Evolutionary conservation across 768 basidiomycete genomes (phyloP).

Genomic region (Leccinum longicurvipes): DNA sequence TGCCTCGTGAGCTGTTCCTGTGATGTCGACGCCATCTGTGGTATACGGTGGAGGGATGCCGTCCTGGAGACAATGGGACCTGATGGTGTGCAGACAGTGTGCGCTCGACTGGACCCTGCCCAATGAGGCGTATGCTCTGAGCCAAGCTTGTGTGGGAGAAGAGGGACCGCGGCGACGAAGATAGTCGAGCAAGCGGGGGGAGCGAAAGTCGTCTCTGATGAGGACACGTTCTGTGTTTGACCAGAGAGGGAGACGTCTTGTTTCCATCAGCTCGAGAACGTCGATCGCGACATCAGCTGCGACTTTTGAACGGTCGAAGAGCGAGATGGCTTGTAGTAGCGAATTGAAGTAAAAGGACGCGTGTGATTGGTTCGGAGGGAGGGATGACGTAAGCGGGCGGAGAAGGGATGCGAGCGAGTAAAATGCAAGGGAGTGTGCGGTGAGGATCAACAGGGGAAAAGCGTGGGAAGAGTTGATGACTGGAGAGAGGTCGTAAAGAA

Average conservation of each 20-base stretch:
- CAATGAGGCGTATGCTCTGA: slow-evolving; percentile 19
- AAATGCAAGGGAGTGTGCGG: slow-evolving; percentile 46
- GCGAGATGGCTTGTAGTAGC: slow-evolving; percentile 49
- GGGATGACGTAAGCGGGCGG: slow-evolving; percentile 40
- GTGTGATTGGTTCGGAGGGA: slow-evolving; percentile 23
- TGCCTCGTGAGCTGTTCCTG: slow-evolving; percentile 33
- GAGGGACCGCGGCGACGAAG: slow-evolving; percentile 29
- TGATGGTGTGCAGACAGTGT: slow-evolving; percentile 40
- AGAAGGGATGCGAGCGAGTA: slow-evolving; percentile 48
- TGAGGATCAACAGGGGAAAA: slow-evolving; percentile 15
- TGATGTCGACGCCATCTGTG: slow-evolving; percentile 3
- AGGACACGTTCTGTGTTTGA: slow-evolving; percentile 42
- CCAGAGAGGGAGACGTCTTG: slow-evolving; percentile 39
- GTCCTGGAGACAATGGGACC: slow-evolving; percentile 21
- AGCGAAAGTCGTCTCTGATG: slow-evolving; percentile 49
- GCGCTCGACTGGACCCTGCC: slow-evolving; percentile 38
- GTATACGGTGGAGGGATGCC: slow-evolving; percentile 22
- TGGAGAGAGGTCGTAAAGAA: slow-evolving; percentile 43
- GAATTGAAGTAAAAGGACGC: slow-evolving; percentile 46
- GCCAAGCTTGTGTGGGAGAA: background rate
- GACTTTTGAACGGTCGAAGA: slow-evolving; percentile 39
- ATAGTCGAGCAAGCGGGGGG: slow-evolving; percentile 46
- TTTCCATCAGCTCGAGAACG: slow-evolving; percentile 47
- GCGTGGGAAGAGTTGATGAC: background rate
- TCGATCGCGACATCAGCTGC: slow-evolving; percentile 38